Evolutionary conservation across 768 basidiomycete genomes (phyloP), one percentile per base, ranked within the genome.

Genomic region (Calocybe cyanea): DNA sequence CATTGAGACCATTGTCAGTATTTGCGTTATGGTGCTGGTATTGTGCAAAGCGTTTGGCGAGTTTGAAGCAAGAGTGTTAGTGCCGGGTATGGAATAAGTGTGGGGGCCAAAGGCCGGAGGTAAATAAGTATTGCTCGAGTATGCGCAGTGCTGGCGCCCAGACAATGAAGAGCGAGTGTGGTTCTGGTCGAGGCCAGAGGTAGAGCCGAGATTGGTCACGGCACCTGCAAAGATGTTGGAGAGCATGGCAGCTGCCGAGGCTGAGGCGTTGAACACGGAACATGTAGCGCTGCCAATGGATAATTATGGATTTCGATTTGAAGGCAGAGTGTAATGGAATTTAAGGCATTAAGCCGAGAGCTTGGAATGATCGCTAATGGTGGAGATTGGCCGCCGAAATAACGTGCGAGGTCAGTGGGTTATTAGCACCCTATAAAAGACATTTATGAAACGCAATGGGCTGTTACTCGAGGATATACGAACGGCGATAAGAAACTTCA

Each of bases 401-500:
- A 52, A 87, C 62, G 58, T 77, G 75, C 40, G 87, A 65, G 18
- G 70, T 64, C 8, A 75, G 63, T 31, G 80, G 83, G 25, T 68
- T 66, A 38, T 70, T 70, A n/a, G 80, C 79, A 59, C 74, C 77
- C 85, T 86, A 56, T 14, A 46, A 24, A 31, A 34, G 34, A 25
- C 11, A 48, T 14, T 53, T 17, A 32, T 38, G 24, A 21, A 19
- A 24, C 46, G 19, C 18, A 15, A 31, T 2, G 31, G 51, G 17
- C 6, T 5, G 25, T 28, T 28, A 28, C 6, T 28, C 17, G 28
- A 49, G 20, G 10, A 19, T 19, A 2, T 2, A 72, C 82, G 45
- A 60, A 85, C 86, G 46, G 87, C 64, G 49, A 79, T 69, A 56
- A 83, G 72, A 49, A 80, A 76, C 71, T 53, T 66, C 56, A 57